These are phyloP conservation scores for Lagenidium giganteum DNA, from an alignment of 352 stramenopile species.

Conservation along the genomic window DNA sequence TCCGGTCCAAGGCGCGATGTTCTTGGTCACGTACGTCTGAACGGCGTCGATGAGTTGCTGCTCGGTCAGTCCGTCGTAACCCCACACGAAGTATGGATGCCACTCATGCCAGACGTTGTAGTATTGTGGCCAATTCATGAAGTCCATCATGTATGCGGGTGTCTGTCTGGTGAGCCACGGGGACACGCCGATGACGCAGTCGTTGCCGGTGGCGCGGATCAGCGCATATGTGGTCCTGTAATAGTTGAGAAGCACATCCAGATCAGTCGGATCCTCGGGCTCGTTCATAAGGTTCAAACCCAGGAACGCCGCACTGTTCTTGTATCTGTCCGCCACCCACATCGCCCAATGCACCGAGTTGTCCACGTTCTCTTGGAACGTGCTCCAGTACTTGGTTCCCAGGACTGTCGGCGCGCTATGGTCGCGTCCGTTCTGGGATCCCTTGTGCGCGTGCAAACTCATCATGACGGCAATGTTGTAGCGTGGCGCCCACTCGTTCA, in stretches of 20 bases:
- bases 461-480: conserved; percentile 53
- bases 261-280: conserved; percentile 16
- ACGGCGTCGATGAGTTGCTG: conserved; percentile 7
- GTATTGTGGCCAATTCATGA: conserved; percentile 13
- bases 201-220: conserved; percentile 5
- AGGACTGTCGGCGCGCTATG: conserved; percentile 27
- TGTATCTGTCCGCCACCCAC: conserved; percentile 40
- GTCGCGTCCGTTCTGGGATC: conserved; percentile 55
- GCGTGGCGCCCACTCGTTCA: conserved; percentile 40
- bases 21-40: conserved; percentile 3
- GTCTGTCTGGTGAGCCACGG: conserved; percentile 12
- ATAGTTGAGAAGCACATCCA: conserved; percentile 22
- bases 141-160: conserved; percentile 10
- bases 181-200: conserved; percentile 14
- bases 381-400: conserved; percentile 17
- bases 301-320: conserved; percentile 34
- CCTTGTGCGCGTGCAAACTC: conserved; percentile 44
- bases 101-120: conserved; percentile 23
- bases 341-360: conserved; percentile 31
- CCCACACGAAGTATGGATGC: conserved; percentile 27
- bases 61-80: conserved; percentile 14
- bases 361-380: conserved; percentile 18
- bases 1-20: conserved; percentile 18
- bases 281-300: conserved; percentile 57
- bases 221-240: conserved; percentile 31